Evolutionary conservation across 306 rosid genomes (phyloP), one percentile per base, ranked within the genome.

Genomic region (Begonia loranthoides): DNA sequence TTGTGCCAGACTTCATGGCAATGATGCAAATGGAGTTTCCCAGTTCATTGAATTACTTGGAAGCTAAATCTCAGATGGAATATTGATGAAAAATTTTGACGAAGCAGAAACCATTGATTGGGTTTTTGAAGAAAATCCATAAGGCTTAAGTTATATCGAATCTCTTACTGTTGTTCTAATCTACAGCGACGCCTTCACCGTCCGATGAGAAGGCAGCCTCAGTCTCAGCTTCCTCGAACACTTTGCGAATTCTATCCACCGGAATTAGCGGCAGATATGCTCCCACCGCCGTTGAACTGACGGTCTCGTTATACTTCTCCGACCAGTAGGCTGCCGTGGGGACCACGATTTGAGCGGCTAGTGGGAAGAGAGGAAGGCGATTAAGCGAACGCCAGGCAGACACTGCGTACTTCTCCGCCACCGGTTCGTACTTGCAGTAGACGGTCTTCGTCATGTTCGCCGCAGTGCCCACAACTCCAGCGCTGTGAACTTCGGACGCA

Each of bases 311-410:
- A 49, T 78, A 73, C 70, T 36, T 64, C n/a, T 61, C 75, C 4
- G 70, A 50, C 80, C 77, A 73, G 47, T 64, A 39, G 4, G 70
- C 60, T 10, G 72, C 80, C 50, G 76, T 73, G n/a, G 79, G 76
- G 19, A 77, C 60, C 43, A 41, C 56, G 1, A 66, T 61, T 52
- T 66, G 76, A 48, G 71, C 69, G 57, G 64, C 70, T 6, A 59
- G 67, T 0, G 72, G 67, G 28, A 77, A 61, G 16, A 77, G 36
- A 3, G 75, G 80, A 12, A 77, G 70, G 47, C 65, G 72, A 36
- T 73, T 77, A 69, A 77, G 39, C 57, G 59, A 15, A n/a, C 65
- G 65, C 79, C 79, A 73, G 45, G 65, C 74, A 56, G 72, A 44
- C 9, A 63, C 77, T 0, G 70, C 80, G 22, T 54, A 66, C 56